phyloP scores from a whole-genome alignment of 192 early-diverging fungal species.

The Backusella mclennaniae region DNA sequence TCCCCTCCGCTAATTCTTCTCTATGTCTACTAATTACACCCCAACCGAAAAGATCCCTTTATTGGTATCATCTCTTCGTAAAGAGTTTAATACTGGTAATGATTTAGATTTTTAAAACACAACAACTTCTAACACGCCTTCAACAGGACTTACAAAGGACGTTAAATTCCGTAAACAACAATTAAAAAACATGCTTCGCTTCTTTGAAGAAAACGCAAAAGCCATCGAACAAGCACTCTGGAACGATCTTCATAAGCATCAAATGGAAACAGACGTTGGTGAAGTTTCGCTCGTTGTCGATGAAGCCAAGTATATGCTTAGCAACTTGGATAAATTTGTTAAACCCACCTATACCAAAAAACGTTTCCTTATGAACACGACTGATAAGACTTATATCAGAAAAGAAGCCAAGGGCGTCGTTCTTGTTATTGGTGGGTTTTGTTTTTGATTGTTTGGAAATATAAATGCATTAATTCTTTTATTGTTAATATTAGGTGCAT shows the following conservation, averaged over 20 bases:
- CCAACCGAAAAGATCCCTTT: constrained; percentile 7
- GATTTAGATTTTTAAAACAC: neutral
- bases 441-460: neutral
- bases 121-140: neutral
- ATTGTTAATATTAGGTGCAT: constrained; percentile 52
- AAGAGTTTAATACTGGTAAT: constrained; percentile 26
- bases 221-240: constrained; percentile 15
- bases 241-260: constrained; percentile 26
- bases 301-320: constrained; percentile 30
- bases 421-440: constrained; percentile 56
- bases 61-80: constrained; percentile 14
- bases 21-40: constrained; percentile 21
- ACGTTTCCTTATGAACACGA: constrained; percentile 44
- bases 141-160: constrained; percentile 27
- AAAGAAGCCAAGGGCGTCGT: constrained; percentile 75
- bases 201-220: constrained; percentile 21
- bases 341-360: constrained; percentile 33
- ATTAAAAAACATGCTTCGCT: constrained; percentile 15
- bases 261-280: constrained; percentile 22
- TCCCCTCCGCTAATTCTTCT: neutral
- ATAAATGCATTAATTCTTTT: constrained; percentile 4
- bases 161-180: constrained; percentile 31
- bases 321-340: constrained; percentile 49
- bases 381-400: constrained; percentile 52
- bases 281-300: constrained; percentile 24